phyloP scores from a whole-genome alignment of 2,329 filamentous ascomycete genomes.

The Coniochaeta hoffmannii region DNA sequence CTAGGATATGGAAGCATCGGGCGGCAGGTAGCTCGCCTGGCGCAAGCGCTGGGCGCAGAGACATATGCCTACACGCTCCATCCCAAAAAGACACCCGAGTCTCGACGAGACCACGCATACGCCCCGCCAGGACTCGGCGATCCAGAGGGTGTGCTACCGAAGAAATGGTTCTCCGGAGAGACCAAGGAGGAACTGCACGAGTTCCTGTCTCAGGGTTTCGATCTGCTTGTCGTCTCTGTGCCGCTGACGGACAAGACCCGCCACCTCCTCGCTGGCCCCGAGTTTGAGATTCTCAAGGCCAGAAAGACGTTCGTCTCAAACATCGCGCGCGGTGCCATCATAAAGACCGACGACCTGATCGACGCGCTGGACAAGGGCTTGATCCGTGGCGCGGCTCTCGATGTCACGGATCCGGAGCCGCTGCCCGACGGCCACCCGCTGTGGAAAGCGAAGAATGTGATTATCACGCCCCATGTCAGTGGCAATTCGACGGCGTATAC shows the following conservation, averaged over 20 bases:
- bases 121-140: constrained; percentile 60
- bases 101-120: constrained; percentile 56
- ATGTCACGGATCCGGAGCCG: constrained; percentile 76
- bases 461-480: constrained; percentile 50
- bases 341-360: constrained; percentile 50
- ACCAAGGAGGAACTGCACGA: constrained; percentile 35
- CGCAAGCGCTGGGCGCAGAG: constrained; percentile 59
- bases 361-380: constrained; percentile 42
- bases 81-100: constrained; percentile 58
- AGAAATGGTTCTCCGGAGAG: constrained; percentile 42
- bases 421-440: constrained; percentile 59
- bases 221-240: constrained; percentile 43
- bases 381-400: constrained; percentile 60
- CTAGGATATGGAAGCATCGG: constrained; percentile 49
- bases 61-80: constrained; percentile 70
- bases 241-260: constrained; percentile 42
- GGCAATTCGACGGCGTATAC: constrained; percentile 31
- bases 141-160: constrained; percentile 38
- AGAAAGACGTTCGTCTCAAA: constrained; percentile 59
- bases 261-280: constrained; percentile 41
- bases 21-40: constrained; percentile 47
- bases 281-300: constrained; percentile 37
- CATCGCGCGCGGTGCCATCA: constrained; percentile 54
- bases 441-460: constrained; percentile 62
- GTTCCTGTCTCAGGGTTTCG: constrained; percentile 43